Evolutionary conservation across 176 grass and related monocot species (phyloP), one percentile per base, ranked within the genome.

Genomic region (Musa troglodytarum): DNA sequence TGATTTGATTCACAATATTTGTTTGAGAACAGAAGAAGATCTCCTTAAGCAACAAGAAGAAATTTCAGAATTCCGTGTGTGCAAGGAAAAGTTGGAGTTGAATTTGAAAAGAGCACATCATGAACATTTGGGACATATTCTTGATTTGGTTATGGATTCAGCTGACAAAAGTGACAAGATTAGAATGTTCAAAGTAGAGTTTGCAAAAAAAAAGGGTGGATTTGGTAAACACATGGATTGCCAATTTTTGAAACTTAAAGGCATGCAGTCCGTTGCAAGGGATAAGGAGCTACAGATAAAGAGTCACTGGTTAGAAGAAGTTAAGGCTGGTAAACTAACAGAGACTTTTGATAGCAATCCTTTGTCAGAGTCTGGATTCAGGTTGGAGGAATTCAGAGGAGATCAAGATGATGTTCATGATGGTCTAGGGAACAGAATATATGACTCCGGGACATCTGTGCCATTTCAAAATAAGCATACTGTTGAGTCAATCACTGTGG

Each of bases 1-100:
- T 74, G 70, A 90, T 66, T 85, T 91, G 69, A 87, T 96, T 82
- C 55, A 90, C 68, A 88, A 76, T 71, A 81, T 85, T 64, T 90
- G 78, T 75, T 83, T 71, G 50, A 68, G 75, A 63, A 93, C 90
- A 74, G 63, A 71, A 83, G 69, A 83, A 68, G 85, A 80, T 71
- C 79, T 97, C 62, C 75, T 75, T 53, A 91, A 97, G 69, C 94
- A 96, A 68, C 71, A 74, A 64, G 59, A 83, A 0, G 79, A 86
- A 73, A 74, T 86, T 16, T 74, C 56, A 78, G 53, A 83, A 52
- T 84, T 96, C n/a, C 59, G 85, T 9, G 73, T 72, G n/a, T 63
- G 87, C 53, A 89, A 49, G 77, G 77, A 91, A 68, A 88, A 81
- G 64, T 74, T 67, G 80, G 77, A 69, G 50, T 71, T 28, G 10